Evolutionary conservation across 2,329 filamentous ascomycete species (phyloP).

Genomic region (Cephalotrichum gorgonifer): DNA sequence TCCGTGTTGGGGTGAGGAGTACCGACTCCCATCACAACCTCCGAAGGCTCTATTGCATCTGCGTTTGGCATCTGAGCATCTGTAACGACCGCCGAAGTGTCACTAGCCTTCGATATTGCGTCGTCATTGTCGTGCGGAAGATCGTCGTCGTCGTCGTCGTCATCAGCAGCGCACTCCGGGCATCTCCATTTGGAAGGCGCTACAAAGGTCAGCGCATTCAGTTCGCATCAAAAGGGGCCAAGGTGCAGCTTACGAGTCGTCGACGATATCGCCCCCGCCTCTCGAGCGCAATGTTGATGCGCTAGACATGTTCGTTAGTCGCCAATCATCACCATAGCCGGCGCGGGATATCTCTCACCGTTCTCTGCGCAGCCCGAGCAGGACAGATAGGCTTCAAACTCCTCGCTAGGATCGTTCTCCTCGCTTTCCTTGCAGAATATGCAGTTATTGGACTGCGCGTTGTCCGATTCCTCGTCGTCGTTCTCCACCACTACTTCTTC

Average conservation of each 20-base stretch:
- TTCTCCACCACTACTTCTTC: conserved; percentile 45
- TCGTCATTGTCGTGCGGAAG: neutral
- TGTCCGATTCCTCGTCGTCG: conserved; percentile 47
- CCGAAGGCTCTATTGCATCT: neutral
- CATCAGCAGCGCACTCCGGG: conserved; percentile 31
- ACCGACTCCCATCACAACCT: neutral
- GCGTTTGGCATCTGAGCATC: neutral
- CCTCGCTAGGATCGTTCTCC: conserved; percentile 70
- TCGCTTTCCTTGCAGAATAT: conserved; percentile 79
- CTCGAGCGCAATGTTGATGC: conserved; percentile 80
- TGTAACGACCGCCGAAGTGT: neutral
- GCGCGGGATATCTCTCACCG: conserved; percentile 45
- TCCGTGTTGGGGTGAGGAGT: neutral
- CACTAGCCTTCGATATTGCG: conserved; percentile 1
- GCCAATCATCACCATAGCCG: neutral
- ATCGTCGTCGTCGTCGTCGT: neutral
- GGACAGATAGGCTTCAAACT: conserved; percentile 68
- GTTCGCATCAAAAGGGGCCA: conserved; percentile 11
- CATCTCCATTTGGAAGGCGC: conserved; percentile 34
- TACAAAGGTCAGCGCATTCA: neutral
- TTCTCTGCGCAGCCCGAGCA: conserved; percentile 74
- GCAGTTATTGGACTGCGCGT: conserved; percentile 32
- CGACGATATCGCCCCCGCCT: conserved; percentile 28
- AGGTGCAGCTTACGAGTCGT: neutral
- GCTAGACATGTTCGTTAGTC: conserved; percentile 42